Percentiles rank a stretch among this genome's conserved stretches.
Evolutionary conservation across 805 yeast genomes (phyloP).

Genomic region (Schizosaccharomyces cryophilus): DNA sequence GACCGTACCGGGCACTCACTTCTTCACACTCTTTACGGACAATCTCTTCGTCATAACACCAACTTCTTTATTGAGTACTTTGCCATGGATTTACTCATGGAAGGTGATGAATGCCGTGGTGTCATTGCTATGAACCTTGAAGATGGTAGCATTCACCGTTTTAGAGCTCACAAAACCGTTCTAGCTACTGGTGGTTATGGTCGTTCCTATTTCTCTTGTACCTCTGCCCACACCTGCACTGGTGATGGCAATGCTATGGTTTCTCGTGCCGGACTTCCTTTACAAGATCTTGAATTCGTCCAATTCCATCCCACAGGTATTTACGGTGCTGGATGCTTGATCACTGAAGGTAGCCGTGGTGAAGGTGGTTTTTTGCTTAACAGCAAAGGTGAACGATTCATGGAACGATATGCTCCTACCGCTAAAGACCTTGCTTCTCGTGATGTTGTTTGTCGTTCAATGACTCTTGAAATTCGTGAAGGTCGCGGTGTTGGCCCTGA

Average conservation of each 20-base stretch:
- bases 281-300: constrained; percentile 89
- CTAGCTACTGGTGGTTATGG: constrained; percentile 98
- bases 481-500: constrained; percentile 97
- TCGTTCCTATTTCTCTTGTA: constrained; percentile 93
- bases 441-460: constrained; percentile 95
- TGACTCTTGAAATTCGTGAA: constrained; percentile 93
- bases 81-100: constrained; percentile 81
- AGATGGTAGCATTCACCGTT: constrained; percentile 94
- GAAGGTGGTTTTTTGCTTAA: constrained; percentile 95
- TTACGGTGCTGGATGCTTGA: constrained; percentile 95
- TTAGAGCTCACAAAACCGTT: constrained; percentile 87
- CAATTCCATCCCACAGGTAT: constrained; percentile 99
- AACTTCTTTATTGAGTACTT: constrained; percentile 94
- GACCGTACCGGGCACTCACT: constrained; percentile 97
- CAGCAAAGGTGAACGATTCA: constrained; percentile 95
- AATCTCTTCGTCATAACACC: constrained; percentile 85
- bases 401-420: constrained; percentile 98
- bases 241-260: constrained; percentile 99
- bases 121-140: constrained; percentile 94
- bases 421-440: constrained; percentile 96
- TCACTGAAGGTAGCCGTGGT: constrained; percentile 99
- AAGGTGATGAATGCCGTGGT: constrained; percentile 90
- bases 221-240: constrained; percentile 97
- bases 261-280: constrained; percentile 90
- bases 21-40: constrained; percentile 87